Percentiles rank a stretch among this genome's conserved stretches.
Evolutionary conservation across 176 grass and related monocot genomes (phyloP).

Genomic region (Triticum timopheevii): DNA sequence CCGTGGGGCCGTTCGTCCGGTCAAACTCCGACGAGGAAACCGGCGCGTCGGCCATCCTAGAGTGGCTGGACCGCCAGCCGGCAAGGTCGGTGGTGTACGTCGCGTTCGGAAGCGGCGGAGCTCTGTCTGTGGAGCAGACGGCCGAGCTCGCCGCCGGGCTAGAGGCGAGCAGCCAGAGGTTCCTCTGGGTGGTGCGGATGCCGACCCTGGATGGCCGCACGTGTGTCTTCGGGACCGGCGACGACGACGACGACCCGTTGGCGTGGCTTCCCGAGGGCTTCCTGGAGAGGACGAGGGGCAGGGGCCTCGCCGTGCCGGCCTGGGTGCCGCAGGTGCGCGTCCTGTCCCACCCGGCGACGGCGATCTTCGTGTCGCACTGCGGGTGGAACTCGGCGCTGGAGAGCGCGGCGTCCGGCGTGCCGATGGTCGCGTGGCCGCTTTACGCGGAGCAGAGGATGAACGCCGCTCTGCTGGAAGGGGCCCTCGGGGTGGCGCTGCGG

Average conservation of each 20-base stretch:
- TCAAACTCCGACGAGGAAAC: background rate
- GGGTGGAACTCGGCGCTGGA: slow-evolving; percentile 83
- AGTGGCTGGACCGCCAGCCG: background rate
- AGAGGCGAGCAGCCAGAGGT: background rate
- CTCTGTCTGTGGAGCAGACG: background rate
- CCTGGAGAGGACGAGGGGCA: slow-evolving; percentile 24
- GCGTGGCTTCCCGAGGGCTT: slow-evolving; percentile 52
- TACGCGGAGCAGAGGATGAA: slow-evolving; percentile 69
- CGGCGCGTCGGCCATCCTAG: background rate
- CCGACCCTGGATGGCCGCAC: background rate
- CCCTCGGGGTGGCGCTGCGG: slow-evolving; percentile 30
- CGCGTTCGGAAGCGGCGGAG: background rate
- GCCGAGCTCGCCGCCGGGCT: background rate
- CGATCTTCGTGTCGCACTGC: slow-evolving; percentile 65
- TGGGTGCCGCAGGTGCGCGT: slow-evolving; percentile 81
- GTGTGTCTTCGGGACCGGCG: background rate
- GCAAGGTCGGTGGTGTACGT: background rate
- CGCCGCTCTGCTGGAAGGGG: background rate
- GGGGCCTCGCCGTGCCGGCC: slow-evolving; percentile 43
- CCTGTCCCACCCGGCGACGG: slow-evolving; percentile 49
- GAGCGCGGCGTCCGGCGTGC: slow-evolving; percentile 36
- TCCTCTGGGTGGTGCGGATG: background rate
- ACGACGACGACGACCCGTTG: slow-evolving; percentile 29
- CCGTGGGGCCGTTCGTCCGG: background rate
- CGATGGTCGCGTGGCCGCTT: slow-evolving; percentile 56